Conservation (phyloP, 2,329 filamentous ascomycete genomes). For the Ascomycota sp. region DNA sequence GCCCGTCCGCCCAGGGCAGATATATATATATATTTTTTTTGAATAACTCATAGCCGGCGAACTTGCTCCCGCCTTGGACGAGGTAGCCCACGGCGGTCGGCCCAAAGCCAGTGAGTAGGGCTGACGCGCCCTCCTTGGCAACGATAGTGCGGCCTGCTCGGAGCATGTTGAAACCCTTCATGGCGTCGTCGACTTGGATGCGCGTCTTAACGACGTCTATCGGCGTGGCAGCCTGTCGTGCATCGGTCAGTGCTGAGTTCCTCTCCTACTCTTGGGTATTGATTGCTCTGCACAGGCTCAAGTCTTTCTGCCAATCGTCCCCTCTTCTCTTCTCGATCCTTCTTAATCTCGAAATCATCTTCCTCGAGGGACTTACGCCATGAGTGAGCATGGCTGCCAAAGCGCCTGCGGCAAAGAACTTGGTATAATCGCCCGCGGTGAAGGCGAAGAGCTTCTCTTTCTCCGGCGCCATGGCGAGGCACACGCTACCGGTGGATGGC, state of each 20-base stretch:
- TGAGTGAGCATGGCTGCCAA: conserved; percentile 31
- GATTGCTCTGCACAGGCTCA: neutral
- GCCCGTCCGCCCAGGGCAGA: conserved; percentile 37
- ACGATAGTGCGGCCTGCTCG: conserved; percentile 62
- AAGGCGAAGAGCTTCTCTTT: conserved; percentile 19
- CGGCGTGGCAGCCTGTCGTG: conserved; percentile 28
- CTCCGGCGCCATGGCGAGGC: conserved; percentile 7
- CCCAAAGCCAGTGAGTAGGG: conserved; percentile 65
- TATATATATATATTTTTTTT: conserved; percentile 76
- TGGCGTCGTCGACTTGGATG: conserved; percentile 71
- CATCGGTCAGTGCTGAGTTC: too few relatives aligned
- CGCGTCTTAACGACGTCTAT: conserved; percentile 68
- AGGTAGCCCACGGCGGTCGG: conserved; percentile 77
- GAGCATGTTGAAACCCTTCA: conserved; percentile 71
- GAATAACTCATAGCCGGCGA: conserved; percentile 86
- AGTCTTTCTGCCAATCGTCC: too few relatives aligned
- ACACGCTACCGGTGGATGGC: too few relatives aligned
- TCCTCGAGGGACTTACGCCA: conserved; percentile 23
- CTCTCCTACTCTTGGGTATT: too few relatives aligned
- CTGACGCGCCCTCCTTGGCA: conserved; percentile 56
- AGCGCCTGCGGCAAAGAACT: conserved; percentile 32
- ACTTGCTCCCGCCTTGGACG: conserved; percentile 78
- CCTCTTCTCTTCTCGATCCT: too few relatives aligned
- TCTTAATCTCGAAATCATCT: too few relatives aligned
- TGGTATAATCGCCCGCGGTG: conserved; percentile 22